Conservation (phyloP, 768 basidiomycete genomes). For the Hericium coralloides region DNA sequence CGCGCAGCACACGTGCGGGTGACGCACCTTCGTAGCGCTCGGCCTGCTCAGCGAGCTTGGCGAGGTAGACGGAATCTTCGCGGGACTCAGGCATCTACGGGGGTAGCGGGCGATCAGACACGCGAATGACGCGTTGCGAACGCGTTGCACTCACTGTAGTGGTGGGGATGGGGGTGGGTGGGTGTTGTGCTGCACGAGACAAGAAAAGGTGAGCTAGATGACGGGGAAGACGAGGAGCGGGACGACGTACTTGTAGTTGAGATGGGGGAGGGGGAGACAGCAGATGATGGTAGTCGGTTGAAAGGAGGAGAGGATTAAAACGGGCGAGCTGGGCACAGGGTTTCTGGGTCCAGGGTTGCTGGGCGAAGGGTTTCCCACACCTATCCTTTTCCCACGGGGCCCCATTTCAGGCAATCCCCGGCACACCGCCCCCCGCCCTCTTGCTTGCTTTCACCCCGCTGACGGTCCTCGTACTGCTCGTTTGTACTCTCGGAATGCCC, state of each 20-base stretch:
- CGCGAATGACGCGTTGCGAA: conserved; percentile 1
- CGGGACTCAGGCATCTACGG: conserved; percentile 74
- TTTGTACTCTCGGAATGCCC: not conserved
- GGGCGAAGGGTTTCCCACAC: conserved; percentile 15
- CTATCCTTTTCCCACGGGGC: not conserved
- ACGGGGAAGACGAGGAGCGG: conserved; percentile 4
- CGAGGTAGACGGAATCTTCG: conserved; percentile 98
- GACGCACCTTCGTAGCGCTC: conserved; percentile 93
- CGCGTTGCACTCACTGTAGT: conserved; percentile 3
- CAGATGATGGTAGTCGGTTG: conserved; percentile 11
- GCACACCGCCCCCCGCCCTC: not conserved
- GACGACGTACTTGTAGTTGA: conserved; percentile 2
- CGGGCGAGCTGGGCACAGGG: conserved; percentile 17
- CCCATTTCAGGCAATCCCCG: not conserved
- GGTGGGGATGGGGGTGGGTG: conserved; percentile 10
- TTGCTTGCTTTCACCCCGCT: not conserved
- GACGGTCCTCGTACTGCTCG: not conserved
- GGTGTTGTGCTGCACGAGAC: not conserved
- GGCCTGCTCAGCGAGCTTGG: conserved; percentile 99
- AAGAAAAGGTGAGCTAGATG: conserved; percentile 8
- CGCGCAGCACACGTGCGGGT: conserved; percentile 2
- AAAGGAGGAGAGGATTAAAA: conserved; percentile 15
- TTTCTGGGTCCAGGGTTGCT: conserved; percentile 15
- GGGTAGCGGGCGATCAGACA: not conserved
- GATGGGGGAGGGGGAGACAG: conserved; percentile 5